A percentile compares a stretch with the other conserved stretches of the same genome.
These are phyloP conservation scores for Termitomyces titanicus DNA, from an alignment of 768 basidiomycete genomes.

Conservation along the genomic window DNA sequence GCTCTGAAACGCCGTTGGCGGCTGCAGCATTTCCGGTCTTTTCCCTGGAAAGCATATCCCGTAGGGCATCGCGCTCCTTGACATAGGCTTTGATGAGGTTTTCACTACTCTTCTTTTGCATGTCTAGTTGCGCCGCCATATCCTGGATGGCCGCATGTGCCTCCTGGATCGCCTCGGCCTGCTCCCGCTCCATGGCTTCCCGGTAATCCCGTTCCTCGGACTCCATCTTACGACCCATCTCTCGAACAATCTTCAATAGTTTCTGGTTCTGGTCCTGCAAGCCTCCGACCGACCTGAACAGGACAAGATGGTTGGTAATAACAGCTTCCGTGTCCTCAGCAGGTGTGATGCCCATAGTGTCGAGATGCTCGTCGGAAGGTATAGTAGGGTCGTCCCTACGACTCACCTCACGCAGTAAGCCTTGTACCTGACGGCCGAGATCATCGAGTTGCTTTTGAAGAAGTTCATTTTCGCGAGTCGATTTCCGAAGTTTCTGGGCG, in stretches of 20 bases:
- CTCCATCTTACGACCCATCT: constrained; percentile 84
- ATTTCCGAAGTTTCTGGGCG: constrained; percentile 58
- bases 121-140: constrained; percentile 73
- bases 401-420: constrained; percentile 72
- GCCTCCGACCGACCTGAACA: constrained; percentile 74
- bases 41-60: constrained; percentile 63
- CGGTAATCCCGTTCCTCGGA: constrained; percentile 75
- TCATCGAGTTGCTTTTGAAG: constrained; percentile 77
- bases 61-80: constrained; percentile 86
- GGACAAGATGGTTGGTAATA: constrained; percentile 85
- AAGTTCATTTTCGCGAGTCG: constrained; percentile 59
- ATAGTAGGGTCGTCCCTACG: constrained; percentile 83
- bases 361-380: constrained; percentile 63
- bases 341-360: constrained; percentile 33
- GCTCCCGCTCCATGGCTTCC: constrained; percentile 66
- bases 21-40: constrained; percentile 19
- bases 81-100: constrained; percentile 74
- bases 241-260: constrained; percentile 77
- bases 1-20: constrained; percentile 18
- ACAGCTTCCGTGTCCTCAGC: constrained; percentile 67
- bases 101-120: constrained; percentile 68
- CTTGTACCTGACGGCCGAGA: constrained; percentile 80
- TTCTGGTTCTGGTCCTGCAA: constrained; percentile 94
- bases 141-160: constrained; percentile 85
- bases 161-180: constrained; percentile 77